Evolutionary conservation across 345 rosid genomes (phyloP), one percentile per base, ranked within the genome.

Genomic region (Turnera subulata): DNA sequence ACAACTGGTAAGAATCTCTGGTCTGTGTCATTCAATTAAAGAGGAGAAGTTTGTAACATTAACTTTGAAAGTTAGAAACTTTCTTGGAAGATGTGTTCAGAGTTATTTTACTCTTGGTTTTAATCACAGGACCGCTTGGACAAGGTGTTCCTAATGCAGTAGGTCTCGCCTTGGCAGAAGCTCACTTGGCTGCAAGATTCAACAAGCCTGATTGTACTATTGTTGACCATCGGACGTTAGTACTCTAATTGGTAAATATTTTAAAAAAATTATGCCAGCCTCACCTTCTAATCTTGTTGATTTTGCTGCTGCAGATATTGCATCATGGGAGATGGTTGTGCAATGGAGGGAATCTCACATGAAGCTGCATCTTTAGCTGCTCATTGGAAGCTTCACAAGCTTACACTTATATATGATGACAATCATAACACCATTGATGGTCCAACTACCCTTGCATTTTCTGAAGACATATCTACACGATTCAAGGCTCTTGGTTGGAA

Each of bases 341-440:
- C 69, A 42, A 77, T 77, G 81, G 81, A 77, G 59, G 76, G 81
- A 58, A 67, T 70, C 20, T n/a, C 81, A 22, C 25, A 77, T 38
- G 81, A 77, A 64, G 81, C 78, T 51, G 69, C 63, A 0, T 70
- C 81, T 39, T 63, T 77, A 60, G 81, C 78, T 56, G 76, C 56
- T 20, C 81, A 66, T 50, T 69, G 76, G 78, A 67, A 61, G 44
- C 78, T 77, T 38, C 45, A 64, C 65, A 77, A 77, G 68, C 78
- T 77, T 33, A 67, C 69, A 2, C 17, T 67, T 1, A 65, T 70
- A 24, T 77, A 73, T 39, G 76, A 70, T 73, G 81, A 77, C 38
- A 66, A 77, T 46, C 73, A 53, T 14, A 77, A 50, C 20, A 65
- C 71, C 25, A 69, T 73, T 42, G 76, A 77, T 59, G 73, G 78